phyloP scores from a whole-genome alignment of 768 basidiomycete genomes.

The Pulveroboletus sp. region DNA sequence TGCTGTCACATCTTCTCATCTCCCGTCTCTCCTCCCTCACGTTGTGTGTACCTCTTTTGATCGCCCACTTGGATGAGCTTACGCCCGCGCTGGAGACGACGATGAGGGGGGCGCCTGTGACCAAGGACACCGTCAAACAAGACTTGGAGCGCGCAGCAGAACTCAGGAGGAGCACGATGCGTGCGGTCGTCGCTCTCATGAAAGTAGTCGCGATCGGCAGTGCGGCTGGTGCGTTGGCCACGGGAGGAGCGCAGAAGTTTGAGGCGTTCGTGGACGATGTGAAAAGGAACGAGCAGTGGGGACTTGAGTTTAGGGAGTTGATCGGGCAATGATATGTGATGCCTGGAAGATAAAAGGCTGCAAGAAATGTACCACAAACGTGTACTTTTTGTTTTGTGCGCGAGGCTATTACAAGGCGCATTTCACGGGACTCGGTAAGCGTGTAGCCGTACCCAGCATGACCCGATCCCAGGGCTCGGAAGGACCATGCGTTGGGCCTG shows the following conservation, averaged over 20 bases:
- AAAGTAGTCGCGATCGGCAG: slow-evolving; percentile 60
- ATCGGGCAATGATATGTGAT: slow-evolving; percentile 27
- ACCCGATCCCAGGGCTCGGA: slow-evolving; percentile 1
- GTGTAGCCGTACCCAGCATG: no score
- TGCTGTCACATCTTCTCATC: slow-evolving; percentile 92
- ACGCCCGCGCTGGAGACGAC: slow-evolving; percentile 81
- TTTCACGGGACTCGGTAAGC: no score
- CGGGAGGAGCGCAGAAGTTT: slow-evolving; percentile 46
- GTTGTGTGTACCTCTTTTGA: slow-evolving; percentile 23
- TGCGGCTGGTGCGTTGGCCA: slow-evolving; percentile 35
- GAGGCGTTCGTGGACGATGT: slow-evolving; percentile 75
- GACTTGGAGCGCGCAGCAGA: slow-evolving; percentile 85
- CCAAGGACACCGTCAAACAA: slow-evolving; percentile 96
- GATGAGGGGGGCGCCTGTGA: slow-evolving; percentile 83
- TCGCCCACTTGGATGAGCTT: slow-evolving; percentile 78
- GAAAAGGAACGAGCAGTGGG: slow-evolving; percentile 63
- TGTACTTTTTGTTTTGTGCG: not conserved
- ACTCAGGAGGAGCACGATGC: slow-evolving; percentile 82
- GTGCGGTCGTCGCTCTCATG: slow-evolving; percentile 83
- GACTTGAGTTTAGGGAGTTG: slow-evolving; percentile 49
- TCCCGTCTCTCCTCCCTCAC: slow-evolving; percentile 84
- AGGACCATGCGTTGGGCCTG: slow-evolving; percentile 6
- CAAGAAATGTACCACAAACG: not conserved
- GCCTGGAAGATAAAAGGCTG: not conserved
- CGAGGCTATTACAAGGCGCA: no score